Percentiles rank a stretch among this genome's conserved stretches.
Conservation (phyloP, 129 eudicot genomes). For the Erigeron canadensis region DNA sequence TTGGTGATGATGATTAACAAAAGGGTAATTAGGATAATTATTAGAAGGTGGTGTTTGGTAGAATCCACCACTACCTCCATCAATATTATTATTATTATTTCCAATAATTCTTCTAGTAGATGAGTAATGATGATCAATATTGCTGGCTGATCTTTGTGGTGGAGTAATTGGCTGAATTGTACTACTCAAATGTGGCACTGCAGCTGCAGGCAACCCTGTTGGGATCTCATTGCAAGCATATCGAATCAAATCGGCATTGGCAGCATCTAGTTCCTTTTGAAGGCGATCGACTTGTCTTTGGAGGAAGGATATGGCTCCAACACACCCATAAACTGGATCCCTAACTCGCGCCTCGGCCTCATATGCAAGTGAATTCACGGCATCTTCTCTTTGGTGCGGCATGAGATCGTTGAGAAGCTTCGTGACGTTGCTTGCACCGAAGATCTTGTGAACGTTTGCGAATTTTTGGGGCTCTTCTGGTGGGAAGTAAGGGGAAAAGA, state of each 20-base stretch:
- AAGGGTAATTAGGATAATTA: constrained; percentile 41
- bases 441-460: constrained; percentile 90
- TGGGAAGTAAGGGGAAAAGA: constrained; percentile 87
- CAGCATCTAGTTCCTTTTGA: constrained; percentile 83
- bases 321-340: constrained; percentile 89
- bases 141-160: constrained; percentile 39
- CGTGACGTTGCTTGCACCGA: constrained; percentile 88
- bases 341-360: constrained; percentile 93
- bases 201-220: constrained; percentile 24
- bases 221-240: constrained; percentile 51
- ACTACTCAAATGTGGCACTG: constrained; percentile 30
- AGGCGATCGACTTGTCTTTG: constrained; percentile 81
- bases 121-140: constrained; percentile 27
- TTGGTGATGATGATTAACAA: constrained; percentile 33
- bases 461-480: constrained; percentile 92
- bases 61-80: constrained; percentile 36
- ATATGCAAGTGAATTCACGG: constrained; percentile 82
- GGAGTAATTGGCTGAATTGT: constrained; percentile 39
- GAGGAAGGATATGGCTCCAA: constrained; percentile 77
- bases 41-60: constrained; percentile 45
- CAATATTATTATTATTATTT: constrained; percentile 1
- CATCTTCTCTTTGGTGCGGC: constrained; percentile 87
- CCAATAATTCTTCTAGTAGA: constrained; percentile 34
- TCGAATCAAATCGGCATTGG: constrained; percentile 64
- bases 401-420: constrained; percentile 84